Evolutionary conservation across 129 eudicot genomes (phyloP).

Genomic region (Ambrosia artemisiifolia): DNA sequence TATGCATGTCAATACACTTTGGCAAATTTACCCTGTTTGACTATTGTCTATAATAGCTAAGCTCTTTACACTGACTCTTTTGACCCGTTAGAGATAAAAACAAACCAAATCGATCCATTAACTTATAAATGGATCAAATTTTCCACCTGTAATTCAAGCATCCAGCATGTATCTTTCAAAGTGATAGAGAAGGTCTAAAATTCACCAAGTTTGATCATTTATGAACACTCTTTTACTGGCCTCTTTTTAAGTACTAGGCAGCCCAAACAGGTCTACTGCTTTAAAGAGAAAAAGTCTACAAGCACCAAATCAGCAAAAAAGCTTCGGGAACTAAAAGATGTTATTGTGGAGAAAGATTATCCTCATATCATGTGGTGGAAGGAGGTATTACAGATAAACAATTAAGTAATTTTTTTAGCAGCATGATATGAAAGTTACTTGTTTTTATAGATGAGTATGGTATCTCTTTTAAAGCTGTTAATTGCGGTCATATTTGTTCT

Average conservation of each 20-base stretch:
- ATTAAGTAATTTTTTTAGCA: background rate
- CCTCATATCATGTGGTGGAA: constrained; percentile 88
- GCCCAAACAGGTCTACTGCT: constrained; percentile 34
- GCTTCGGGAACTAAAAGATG: constrained; percentile 29
- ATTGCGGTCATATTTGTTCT: too few relatives aligned
- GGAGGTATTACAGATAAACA: constrained; percentile 48
- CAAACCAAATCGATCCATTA: background rate
- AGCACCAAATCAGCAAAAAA: constrained; percentile 44
- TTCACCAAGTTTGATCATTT: background rate
- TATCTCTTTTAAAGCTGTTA: background rate
- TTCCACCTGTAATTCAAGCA: background rate
- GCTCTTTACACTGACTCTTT: background rate
- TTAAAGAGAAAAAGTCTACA: constrained; percentile 40
- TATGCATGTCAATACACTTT: background rate
- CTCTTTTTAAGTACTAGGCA: constrained; percentile 39
- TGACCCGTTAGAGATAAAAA: background rate
- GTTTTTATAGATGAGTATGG: background rate
- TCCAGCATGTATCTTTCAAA: background rate
- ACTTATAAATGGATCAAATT: background rate
- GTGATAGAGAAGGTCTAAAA: background rate
- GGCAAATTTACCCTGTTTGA: background rate
- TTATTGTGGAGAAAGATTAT: constrained; percentile 50
- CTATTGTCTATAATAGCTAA: background rate
- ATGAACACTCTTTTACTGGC: background rate
- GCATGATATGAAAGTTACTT: constrained; percentile 6